Conservation (phyloP, 2,329 filamentous ascomycete species). For the Exophiala bonariae region DNA sequence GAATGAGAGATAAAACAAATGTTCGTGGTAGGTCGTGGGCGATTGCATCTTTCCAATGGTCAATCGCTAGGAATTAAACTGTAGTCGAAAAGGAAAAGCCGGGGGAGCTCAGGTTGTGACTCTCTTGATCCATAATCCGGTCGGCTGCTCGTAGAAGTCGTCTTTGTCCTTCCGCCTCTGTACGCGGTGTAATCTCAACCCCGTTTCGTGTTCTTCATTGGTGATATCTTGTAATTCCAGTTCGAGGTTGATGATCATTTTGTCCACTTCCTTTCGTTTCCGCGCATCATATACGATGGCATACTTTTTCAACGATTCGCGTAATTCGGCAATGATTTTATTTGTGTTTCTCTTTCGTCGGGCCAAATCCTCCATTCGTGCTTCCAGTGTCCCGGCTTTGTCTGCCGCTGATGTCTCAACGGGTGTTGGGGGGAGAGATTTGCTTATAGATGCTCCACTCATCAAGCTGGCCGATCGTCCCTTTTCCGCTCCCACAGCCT, state of each 20-base stretch:
- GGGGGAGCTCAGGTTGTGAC: conserved; percentile 61
- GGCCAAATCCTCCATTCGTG: conserved; percentile 63
- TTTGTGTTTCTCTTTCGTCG: conserved; percentile 71
- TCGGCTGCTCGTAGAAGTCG: conserved; percentile 52
- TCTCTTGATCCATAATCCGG: conserved; percentile 74
- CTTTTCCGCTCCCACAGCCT: conserved; percentile 19
- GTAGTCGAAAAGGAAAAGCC: no score
- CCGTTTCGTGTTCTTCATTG: conserved; percentile 75
- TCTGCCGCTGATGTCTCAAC: conserved; percentile 62
- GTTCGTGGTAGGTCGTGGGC: no score
- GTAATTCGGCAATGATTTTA: conserved; percentile 73
- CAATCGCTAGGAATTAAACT: not conserved
- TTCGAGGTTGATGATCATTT: conserved; percentile 66
- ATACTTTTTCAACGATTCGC: conserved; percentile 72
- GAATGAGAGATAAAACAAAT: no score
- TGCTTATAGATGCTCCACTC: conserved; percentile 40
- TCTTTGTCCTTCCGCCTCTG: conserved; percentile 74
- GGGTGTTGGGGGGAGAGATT: conserved; percentile 62
- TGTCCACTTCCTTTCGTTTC: conserved; percentile 55
- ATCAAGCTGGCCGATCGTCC: conserved; percentile 19
- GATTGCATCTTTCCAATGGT: no score
- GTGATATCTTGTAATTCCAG: conserved; percentile 70
- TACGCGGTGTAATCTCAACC: conserved; percentile 70
- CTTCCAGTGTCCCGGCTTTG: conserved; percentile 66
- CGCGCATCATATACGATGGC: conserved; percentile 68